phyloP scores from a whole-genome alignment of 2,329 filamentous ascomycete genomes.

The Aspergillus bombycis region DNA sequence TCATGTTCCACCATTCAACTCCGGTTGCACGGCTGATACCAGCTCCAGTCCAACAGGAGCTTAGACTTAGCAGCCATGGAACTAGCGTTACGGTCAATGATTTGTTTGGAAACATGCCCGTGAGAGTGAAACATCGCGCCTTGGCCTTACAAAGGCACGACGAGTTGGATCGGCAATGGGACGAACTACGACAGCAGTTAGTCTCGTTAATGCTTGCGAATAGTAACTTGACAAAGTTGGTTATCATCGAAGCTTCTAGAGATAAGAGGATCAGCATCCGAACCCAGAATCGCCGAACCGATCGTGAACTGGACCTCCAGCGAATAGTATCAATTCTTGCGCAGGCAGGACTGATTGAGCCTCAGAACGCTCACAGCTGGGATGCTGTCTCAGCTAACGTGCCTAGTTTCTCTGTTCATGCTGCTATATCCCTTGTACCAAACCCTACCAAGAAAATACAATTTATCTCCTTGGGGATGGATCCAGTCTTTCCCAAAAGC shows the following conservation, averaged over 20 bases:
- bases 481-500: conserved; percentile 61
- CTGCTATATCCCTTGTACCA: conserved; percentile 72
- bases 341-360: conserved; percentile 67
- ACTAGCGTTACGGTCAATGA: conserved; percentile 77
- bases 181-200: conserved; percentile 61
- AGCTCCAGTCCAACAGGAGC: conserved; percentile 59
- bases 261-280: conserved; percentile 39
- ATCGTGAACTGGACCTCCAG: conserved; percentile 27
- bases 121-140: conserved; percentile 79
- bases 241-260: conserved; percentile 57
- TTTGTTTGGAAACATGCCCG: conserved; percentile 87
- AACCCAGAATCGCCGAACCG: neutral
- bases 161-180: conserved; percentile 67
- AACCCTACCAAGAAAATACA: conserved; percentile 73
- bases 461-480: conserved; percentile 78
- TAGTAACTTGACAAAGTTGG: conserved; percentile 59
- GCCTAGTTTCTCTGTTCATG: conserved; percentile 64
- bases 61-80: conserved; percentile 65
- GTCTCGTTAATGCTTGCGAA: conserved; percentile 73
- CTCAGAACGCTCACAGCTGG: conserved; percentile 63
- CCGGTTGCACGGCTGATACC: conserved; percentile 67
- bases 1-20: conserved; percentile 72
- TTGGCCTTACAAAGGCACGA: conserved; percentile 54
- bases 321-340: conserved; percentile 59
- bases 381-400: conserved; percentile 70